Conservation (phyloP, 148 eudicot species). For the Silene latifolia region DNA sequence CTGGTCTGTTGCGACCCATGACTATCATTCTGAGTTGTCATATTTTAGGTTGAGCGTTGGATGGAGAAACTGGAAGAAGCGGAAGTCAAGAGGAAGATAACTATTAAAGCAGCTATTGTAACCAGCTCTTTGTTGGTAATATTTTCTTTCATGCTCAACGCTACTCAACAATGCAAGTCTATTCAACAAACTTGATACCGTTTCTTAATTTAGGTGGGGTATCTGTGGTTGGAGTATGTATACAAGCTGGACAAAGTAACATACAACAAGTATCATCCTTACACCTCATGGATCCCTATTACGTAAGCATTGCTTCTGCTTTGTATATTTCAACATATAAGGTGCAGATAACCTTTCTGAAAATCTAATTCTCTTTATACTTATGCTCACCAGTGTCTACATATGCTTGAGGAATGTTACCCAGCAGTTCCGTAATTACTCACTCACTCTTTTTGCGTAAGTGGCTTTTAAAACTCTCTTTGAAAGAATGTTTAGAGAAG, state of each 20-base stretch:
- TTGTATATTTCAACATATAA: neutral
- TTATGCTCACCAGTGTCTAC: slow-evolving; percentile 59
- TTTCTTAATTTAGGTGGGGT: slow-evolving; percentile 57
- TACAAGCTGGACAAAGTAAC: slow-evolving; percentile 87
- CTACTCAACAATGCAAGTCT: slow-evolving; percentile 4
- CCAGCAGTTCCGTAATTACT: slow-evolving; percentile 67
- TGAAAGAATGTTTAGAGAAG: neutral
- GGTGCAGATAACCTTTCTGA: neutral
- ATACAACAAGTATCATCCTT: slow-evolving; percentile 89
- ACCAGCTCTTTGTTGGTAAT: slow-evolving; percentile 52
- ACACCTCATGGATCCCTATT: slow-evolving; percentile 98
- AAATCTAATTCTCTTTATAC: slow-evolving; percentile 16
- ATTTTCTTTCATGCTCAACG: neutral
- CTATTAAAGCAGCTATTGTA: slow-evolving; percentile 57
- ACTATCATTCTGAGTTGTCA: slow-evolving; percentile 9
- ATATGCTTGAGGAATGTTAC: slow-evolving; percentile 89
- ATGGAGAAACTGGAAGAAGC: slow-evolving; percentile 95
- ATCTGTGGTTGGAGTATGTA: slow-evolving; percentile 80
- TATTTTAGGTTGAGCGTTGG: slow-evolving; percentile 82
- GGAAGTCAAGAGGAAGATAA: slow-evolving; percentile 55
- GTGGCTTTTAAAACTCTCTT: slow-evolving; percentile 24
- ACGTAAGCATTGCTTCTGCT: slow-evolving; percentile 45
- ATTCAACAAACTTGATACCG: neutral
- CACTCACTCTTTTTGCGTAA: slow-evolving; percentile 93
- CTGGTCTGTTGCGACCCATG: neutral